Conservation (phyloP, 495 filamentous ascomycete genomes). For the Talaromyces ruber region DNA sequence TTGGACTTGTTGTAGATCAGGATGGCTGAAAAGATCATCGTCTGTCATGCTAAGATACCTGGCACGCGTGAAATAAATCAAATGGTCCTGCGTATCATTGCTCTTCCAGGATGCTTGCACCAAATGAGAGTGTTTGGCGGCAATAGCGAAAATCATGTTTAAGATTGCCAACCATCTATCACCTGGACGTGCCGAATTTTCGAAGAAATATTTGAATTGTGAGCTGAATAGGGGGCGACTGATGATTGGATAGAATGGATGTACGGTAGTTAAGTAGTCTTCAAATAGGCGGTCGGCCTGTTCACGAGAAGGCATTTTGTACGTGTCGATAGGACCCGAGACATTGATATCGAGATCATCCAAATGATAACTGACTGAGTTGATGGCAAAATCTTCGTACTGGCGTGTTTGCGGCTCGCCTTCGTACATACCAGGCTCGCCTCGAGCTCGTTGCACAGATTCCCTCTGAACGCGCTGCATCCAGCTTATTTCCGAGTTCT, state of each 20-base stretch:
- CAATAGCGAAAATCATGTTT: slow-evolving; percentile 61
- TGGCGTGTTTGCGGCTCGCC: slow-evolving; percentile 13
- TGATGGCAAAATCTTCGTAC: slow-evolving; percentile 22
- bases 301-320: slow-evolving; percentile 43
- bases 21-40: slow-evolving; percentile 44
- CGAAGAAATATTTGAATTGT: slow-evolving; percentile 37
- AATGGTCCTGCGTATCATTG: slow-evolving; percentile 42
- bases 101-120: slow-evolving; percentile 40
- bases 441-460: slow-evolving; percentile 24
- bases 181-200: slow-evolving; percentile 30
- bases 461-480: slow-evolving; percentile 41
- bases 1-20: slow-evolving; percentile 56
- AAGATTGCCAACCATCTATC: slow-evolving; percentile 53
- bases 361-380: slow-evolving; percentile 47
- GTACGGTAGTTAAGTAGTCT: slow-evolving; percentile 49
- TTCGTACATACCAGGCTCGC: slow-evolving; percentile 24
- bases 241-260: slow-evolving; percentile 54
- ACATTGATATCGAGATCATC: slow-evolving; percentile 47
- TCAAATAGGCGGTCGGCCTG: slow-evolving; percentile 47
- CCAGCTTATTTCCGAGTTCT: slow-evolving; percentile 58
- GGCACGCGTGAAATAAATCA: slow-evolving; percentile 54
- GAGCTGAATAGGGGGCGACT: slow-evolving; percentile 35
- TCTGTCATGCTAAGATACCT: slow-evolving; percentile 48
- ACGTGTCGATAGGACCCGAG: slow-evolving; percentile 39
- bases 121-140: slow-evolving; percentile 48